Conservation (phyloP, 106 monocot species). For the Cymbidium sinense region DNA sequence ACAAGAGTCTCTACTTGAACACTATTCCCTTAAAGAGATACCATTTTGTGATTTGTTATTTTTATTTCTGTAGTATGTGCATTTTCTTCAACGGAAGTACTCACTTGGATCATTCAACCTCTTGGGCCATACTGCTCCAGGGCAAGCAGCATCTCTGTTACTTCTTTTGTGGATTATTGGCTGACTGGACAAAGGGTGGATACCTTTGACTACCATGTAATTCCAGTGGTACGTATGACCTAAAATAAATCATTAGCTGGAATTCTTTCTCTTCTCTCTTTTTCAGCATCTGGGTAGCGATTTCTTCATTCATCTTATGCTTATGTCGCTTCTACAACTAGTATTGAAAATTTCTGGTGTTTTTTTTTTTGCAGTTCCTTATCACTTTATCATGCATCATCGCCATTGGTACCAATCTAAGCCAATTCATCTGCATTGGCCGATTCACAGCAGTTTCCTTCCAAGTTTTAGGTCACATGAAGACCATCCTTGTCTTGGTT, state of each 20-base stretch:
- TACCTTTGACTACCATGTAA: slow-evolving; percentile 42
- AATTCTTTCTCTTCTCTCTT: neutral
- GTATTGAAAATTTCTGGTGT: neutral
- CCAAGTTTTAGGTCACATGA: slow-evolving; percentile 75
- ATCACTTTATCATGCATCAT: slow-evolving; percentile 54
- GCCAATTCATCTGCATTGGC: slow-evolving; percentile 72
- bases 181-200: slow-evolving; percentile 61
- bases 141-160: slow-evolving; percentile 47
- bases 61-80: slow-evolving; percentile 40
- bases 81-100: slow-evolving; percentile 60
- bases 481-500: slow-evolving; percentile 57
- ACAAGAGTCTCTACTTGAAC: too few species aligned
- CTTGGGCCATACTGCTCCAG: slow-evolving; percentile 58
- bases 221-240: slow-evolving; percentile 33
- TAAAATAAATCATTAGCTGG: neutral
- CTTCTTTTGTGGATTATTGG: slow-evolving; percentile 56
- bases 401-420: slow-evolving; percentile 66
- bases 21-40: too few species aligned
- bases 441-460: slow-evolving; percentile 71
- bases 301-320: neutral
- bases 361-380: slow-evolving; percentile 42
- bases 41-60: neutral
- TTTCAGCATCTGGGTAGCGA: neutral
- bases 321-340: neutral
- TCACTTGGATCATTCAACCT: slow-evolving; percentile 71